A percentile compares a stretch with the other conserved stretches of the same genome.
Evolutionary conservation across 371 early-diverging fungal species (phyloP).

Genomic region (Lichtheimia hyalospora): DNA sequence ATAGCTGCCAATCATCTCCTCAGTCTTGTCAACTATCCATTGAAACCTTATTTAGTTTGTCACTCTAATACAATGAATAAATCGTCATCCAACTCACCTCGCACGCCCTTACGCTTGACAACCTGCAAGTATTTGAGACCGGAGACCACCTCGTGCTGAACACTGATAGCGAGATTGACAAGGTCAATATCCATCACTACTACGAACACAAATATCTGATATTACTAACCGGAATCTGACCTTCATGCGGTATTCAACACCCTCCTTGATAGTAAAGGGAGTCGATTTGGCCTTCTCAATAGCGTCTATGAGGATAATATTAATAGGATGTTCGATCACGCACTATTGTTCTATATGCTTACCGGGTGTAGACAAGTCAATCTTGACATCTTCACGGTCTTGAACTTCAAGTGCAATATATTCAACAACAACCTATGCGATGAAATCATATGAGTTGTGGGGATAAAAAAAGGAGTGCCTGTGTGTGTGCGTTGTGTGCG

Average conservation of each 20-base stretch:
- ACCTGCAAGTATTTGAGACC: constrained; percentile 94
- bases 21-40: constrained; percentile 79
- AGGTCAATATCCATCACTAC: too few species aligned
- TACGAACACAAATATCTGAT: too few species aligned
- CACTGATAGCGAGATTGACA: constrained; percentile 38
- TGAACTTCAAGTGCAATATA: constrained; percentile 82
- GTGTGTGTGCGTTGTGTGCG: not conserved
- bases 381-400: constrained; percentile 79
- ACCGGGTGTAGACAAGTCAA: constrained; percentile 82
- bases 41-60: not conserved
- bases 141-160: constrained; percentile 93
- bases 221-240: constrained; percentile 76
- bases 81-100: constrained; percentile 36
- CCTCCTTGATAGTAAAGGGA: constrained; percentile 94
- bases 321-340: not conserved
- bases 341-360: constrained; percentile 4
- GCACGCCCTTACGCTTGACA: constrained; percentile 86
- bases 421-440: constrained; percentile 66
- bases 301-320: constrained; percentile 23
- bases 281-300: constrained; percentile 65
- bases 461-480: not conserved
- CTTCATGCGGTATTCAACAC: constrained; percentile 90
- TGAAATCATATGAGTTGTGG: not conserved
- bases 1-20: constrained; percentile 96
- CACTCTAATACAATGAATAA: not conserved